Base-by-base conservation (phyloP, 2,329 filamentous ascomycete species). In the Trichoderma simmonsii region DNA sequence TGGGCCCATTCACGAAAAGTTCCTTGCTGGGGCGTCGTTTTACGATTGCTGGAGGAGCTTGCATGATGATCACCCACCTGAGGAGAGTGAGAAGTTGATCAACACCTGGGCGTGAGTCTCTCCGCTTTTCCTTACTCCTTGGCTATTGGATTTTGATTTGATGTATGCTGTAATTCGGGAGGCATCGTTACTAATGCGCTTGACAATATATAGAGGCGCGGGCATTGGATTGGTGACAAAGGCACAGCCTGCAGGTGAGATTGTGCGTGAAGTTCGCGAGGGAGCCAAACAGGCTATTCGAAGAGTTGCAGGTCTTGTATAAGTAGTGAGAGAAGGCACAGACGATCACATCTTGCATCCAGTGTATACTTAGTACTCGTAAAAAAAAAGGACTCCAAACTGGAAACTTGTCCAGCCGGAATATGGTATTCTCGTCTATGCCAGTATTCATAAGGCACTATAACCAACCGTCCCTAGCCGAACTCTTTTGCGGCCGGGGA, bases 221-320 rank as follows among this genome's bases (percentile, higher is more conserved):
- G 84, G 79, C 0, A 81, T 86, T 21, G 85, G 85, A 3, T 75
- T 86, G 30, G 80, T 86, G n/a, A 83, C 77, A n/a, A 79, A 82
- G 30, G 75, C 75, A 5, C 79, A 81, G 21, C 80, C 83, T 9
- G 81, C 84, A 1, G 83, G 79, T 0, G 82, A 85, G 21, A 84
- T 86, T 73, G 83, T 86, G 3, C 77, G 75, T n/a, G 79, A 85
- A 70, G 78, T 82, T 11, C 79, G 82, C 21, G 79, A 82, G 62
- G 80, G 78, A 14, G 81, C 84, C 4, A 81, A 77, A 71, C 73
- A 77, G 66, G 77, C 77, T 48, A 78, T 85, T 34, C 76, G 74
- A 63, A 77, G 77, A 54, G 67, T 82, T 67, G 76, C 76, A 9
- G 71, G 21, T 7, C 65, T 34, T 69, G 9, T 68, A 8, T 71